These are phyloP conservation scores for Lactarius hengduanensis DNA, from an alignment of 768 basidiomycete species.

Conservation along the genomic window DNA sequence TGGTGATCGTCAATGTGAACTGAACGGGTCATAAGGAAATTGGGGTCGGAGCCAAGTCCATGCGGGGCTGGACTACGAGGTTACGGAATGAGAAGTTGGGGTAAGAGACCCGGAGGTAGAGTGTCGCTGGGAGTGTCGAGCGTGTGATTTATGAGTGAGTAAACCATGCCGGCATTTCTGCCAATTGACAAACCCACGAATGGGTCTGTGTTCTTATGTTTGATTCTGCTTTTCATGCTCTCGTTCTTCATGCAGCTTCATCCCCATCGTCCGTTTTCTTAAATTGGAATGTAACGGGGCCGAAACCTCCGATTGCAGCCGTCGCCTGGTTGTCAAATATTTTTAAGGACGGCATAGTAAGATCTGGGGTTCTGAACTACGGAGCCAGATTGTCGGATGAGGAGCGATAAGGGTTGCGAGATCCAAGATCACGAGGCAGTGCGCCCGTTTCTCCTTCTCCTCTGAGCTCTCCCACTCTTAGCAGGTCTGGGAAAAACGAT, in stretches of 20 bases:
- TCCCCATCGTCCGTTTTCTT: neutral
- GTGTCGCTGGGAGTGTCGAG: neutral
- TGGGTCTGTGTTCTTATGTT: neutral
- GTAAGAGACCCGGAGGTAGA: constrained; percentile 8
- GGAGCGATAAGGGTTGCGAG: constrained; percentile 24
- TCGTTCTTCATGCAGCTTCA: neutral
- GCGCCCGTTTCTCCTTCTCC: constrained; percentile 7
- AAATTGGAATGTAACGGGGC: constrained; percentile 1
- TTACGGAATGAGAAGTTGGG: constrained; percentile 18
- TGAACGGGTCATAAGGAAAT: constrained; percentile 15
- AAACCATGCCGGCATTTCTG: constrained; percentile 17
- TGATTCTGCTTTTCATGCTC: neutral
- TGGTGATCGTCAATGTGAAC: constrained; percentile 19
- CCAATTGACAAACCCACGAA: neutral
- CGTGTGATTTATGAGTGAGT: constrained; percentile 9
- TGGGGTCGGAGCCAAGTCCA: constrained; percentile 15
- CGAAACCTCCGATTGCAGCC: constrained; percentile 14
- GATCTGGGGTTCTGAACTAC: constrained; percentile 21
- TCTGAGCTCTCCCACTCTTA: neutral
- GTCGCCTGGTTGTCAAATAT: neutral
- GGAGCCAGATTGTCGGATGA: constrained; percentile 19
- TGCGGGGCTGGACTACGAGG: constrained; percentile 17
- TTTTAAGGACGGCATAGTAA: neutral
- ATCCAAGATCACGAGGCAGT: constrained; percentile 24
- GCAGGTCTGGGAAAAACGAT: constrained; percentile 16